Base-by-base conservation (phyloP, 2,329 filamentous ascomycete species). In the Ceratocystis colombiana region DNA sequence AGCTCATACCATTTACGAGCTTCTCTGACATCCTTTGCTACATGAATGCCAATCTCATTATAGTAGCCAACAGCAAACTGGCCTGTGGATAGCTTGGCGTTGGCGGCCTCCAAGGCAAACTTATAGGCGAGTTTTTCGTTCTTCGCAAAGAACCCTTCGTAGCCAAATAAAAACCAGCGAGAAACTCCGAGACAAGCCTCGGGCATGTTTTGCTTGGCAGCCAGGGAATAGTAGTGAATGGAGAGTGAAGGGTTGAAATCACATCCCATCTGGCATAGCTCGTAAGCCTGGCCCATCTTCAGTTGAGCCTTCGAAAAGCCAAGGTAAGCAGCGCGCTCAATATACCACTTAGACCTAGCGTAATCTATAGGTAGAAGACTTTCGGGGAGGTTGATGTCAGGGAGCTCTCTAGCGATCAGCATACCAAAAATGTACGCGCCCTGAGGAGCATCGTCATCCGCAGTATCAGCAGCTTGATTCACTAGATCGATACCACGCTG, bases 51-150 rank as follows among this genome's bases (percentile, higher is more conserved):
- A 71, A 99, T 95, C 75, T 99, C 94, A 74, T 94, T 85, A 77
- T 97, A 99, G 76, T 99, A 99, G 0, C 94, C 94, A 75, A 99
- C 84, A 30, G 94, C 94, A 73, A 99, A 99, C 75, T 97, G 91
- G 62, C 92, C 94, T 0, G 92, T 97, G 0, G 90, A 82, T 62
- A 97, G 81, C 66, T 91, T 91, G 48, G 86, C 84, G 63, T 84
- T 80, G 7, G 94, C 93, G 10, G 94, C 94, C 70, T 93, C 84
- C 71, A 93, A 85, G 1, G 94, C 94, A 73, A 96, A 97, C 64
- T 85, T 88, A 76, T 89, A 99, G 5, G 94, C 93, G 62, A 97
- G 78, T 73, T 93, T 88, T 76, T 99, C 94, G 72, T 96, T 97
- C 80, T 97, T 97, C 68, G 89, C 84, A 73, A 99, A 96, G 5